A percentile compares a stretch with the other conserved stretches of the same genome.
Conservation (phyloP, 164 flowering plant genomes). For the Malania oleifera region DNA sequence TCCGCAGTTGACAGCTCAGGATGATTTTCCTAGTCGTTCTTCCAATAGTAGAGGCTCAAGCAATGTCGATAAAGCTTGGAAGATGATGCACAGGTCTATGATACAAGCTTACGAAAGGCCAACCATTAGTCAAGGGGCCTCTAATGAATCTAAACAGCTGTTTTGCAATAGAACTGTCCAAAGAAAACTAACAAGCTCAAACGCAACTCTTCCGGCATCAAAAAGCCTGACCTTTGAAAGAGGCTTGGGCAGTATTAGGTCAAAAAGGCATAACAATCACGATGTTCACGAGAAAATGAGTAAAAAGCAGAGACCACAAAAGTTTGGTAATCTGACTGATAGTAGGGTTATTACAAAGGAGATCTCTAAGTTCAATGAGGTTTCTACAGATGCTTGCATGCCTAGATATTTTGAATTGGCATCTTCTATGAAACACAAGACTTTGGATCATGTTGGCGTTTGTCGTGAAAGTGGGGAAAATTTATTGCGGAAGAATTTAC, state of each 20-base stretch:
- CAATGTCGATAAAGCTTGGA: slow-evolving; percentile 71
- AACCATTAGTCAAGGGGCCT: slow-evolving; percentile 1
- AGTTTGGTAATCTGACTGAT: slow-evolving; percentile 11
- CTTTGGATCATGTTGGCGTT: background rate
- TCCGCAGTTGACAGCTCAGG: slow-evolving; percentile 4
- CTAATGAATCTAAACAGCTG: slow-evolving; percentile 15
- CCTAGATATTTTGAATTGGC: slow-evolving; percentile 8
- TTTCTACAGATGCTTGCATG: slow-evolving; percentile 11
- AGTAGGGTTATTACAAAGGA: slow-evolving; percentile 7
- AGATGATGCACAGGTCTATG: slow-evolving; percentile 49
- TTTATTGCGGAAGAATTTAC: background rate
- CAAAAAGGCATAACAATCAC: slow-evolving; percentile 8
- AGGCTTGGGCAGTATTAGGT: slow-evolving; percentile 6
- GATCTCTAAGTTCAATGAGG: background rate
- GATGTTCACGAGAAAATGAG: slow-evolving; percentile 7
- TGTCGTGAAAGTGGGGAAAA: slow-evolving; percentile 6
- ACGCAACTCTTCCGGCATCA: slow-evolving; percentile 1
- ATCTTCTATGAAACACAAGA: slow-evolving; percentile 10
- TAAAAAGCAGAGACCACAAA: slow-evolving; percentile 5
- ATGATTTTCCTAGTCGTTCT: slow-evolving; percentile 4
- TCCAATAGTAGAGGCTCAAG: slow-evolving; percentile 6
- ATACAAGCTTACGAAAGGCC: slow-evolving; percentile 9
- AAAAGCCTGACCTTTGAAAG: slow-evolving; percentile 13
- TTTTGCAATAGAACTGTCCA: slow-evolving; percentile 8
- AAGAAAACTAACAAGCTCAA: slow-evolving; percentile 14